phyloP scores from a whole-genome alignment of 352 stramenopile genomes.

The Thraustotheca clavata region DNA sequence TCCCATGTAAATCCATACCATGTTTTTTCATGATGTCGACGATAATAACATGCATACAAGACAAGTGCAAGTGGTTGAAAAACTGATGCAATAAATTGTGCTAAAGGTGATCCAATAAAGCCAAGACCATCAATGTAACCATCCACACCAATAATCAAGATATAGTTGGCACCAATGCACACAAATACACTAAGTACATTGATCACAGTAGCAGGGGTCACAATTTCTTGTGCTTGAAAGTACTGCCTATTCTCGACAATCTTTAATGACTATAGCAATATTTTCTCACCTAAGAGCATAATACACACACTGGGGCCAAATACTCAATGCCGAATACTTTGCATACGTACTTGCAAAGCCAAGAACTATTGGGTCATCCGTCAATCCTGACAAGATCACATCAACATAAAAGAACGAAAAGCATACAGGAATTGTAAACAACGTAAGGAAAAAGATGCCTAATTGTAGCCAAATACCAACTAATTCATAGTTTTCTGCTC shows the following conservation, averaged over 20 bases:
- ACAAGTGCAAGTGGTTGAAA: conserved; percentile 66
- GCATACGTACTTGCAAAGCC: conserved; percentile 56
- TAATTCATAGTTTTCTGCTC: conserved; percentile 66
- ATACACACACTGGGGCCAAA: conserved; percentile 63
- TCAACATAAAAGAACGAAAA: conserved; percentile 79
- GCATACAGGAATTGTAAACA: conserved; percentile 65
- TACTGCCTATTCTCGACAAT: conserved; percentile 33
- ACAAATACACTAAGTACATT: conserved; percentile 58
- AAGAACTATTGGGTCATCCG: conserved; percentile 53
- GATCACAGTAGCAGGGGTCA: conserved; percentile 71
- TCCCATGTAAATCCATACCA: conserved; percentile 55
- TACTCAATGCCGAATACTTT: conserved; percentile 42
- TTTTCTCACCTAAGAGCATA: conserved; percentile 35
- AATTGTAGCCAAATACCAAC: conserved; percentile 76
- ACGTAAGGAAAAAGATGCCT: conserved; percentile 52
- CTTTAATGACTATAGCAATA: not conserved
- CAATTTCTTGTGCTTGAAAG: conserved; percentile 70
- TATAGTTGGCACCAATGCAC: conserved; percentile 57
- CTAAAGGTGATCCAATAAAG: conserved; percentile 68
- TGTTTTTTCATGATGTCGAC: conserved; percentile 68
- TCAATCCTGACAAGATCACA: conserved; percentile 50
- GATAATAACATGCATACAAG: conserved; percentile 72
- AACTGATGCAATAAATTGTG: conserved; percentile 51
- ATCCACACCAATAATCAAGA: conserved; percentile 66
- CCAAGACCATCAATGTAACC: conserved; percentile 43